These are phyloP conservation scores for Ceratobasidium papillatum DNA, from an alignment of 1,284 basidiomycete genomes.

Conservation along the genomic window DNA sequence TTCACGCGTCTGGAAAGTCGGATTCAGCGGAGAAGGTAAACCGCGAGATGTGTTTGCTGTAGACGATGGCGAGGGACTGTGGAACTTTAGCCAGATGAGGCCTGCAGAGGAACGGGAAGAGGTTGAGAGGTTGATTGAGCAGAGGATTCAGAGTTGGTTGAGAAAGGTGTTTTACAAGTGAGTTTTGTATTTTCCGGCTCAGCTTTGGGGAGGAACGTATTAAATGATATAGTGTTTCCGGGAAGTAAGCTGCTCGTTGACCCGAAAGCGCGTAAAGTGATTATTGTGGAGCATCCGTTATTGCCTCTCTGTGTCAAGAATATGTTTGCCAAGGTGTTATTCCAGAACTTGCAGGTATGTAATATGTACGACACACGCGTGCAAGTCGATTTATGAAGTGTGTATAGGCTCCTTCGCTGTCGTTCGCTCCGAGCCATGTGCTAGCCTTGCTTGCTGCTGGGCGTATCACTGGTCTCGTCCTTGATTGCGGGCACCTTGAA, in stretches of 20 bases:
- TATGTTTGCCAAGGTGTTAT: constrained; percentile 83
- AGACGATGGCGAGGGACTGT: constrained; percentile 46
- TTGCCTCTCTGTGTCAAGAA: constrained; percentile 89
- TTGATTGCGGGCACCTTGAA: constrained; percentile 92
- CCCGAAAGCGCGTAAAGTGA: constrained; percentile 91
- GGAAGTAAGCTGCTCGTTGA: constrained; percentile 75
- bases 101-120: constrained; percentile 69
- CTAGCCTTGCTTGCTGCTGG: constrained; percentile 86
- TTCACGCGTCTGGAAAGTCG: constrained; percentile 85
- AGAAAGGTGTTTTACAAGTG: constrained; percentile 87
- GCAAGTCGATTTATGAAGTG: not conserved
- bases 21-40: constrained; percentile 87
- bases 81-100: constrained; percentile 55
- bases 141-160: constrained; percentile 71
- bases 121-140: constrained; percentile 73
- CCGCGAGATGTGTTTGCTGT: constrained; percentile 77
- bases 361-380: not conserved
- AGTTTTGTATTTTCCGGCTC: constrained; percentile 88
- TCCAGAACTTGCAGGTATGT: constrained; percentile 87
- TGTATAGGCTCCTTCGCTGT: constrained; percentile 85
- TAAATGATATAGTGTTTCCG: constrained; percentile 44
- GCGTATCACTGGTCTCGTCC: constrained; percentile 88
- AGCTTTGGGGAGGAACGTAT: constrained; percentile 91
- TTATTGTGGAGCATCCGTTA: constrained; percentile 89
- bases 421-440: constrained; percentile 88